Evolutionary conservation across 1,284 basidiomycete genomes (phyloP).

Genomic region (Xerocomus amazonicus): DNA sequence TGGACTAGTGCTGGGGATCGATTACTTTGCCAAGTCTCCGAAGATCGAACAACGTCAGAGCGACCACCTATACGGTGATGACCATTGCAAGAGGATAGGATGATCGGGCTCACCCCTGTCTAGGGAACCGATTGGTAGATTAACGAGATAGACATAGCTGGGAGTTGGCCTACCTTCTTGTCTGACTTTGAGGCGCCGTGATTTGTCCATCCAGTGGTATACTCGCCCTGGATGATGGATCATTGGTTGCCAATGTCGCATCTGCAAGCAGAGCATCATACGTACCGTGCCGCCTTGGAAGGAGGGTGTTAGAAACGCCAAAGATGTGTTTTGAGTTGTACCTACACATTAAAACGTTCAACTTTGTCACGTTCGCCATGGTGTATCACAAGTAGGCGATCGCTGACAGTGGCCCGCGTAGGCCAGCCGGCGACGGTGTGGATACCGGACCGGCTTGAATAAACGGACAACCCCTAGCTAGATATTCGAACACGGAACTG

Average conservation of each 20-base stretch:
- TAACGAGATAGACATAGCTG: not conserved
- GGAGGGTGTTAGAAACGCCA: not conserved
- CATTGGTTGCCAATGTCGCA: not conserved
- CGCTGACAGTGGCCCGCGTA: no score
- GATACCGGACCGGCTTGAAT: not conserved
- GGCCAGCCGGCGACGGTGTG: no score
- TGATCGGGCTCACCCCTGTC: constrained; percentile 57
- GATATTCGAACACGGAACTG: no score
- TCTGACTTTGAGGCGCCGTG: constrained; percentile 90
- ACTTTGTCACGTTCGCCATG: constrained; percentile 45
- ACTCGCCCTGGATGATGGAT: constrained; percentile 62
- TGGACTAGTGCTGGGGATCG: not conserved
- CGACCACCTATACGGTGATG: constrained; percentile 66
- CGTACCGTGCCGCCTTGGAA: constrained; percentile 61
- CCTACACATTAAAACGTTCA: constrained; percentile 77
- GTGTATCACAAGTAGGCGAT: not conserved
- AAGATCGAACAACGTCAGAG: constrained; percentile 86
- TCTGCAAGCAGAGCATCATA: not conserved
- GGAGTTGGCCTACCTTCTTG: constrained; percentile 65
- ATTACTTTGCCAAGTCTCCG: constrained; percentile 77
- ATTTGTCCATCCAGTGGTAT: constrained; percentile 91
- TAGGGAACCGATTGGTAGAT: constrained; percentile 25
- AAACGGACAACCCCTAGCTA: no score
- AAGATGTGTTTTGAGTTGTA: constrained; percentile 1
- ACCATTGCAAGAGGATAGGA: constrained; percentile 1